These are phyloP conservation scores for Hortaea werneckii DNA, from an alignment of 2,329 filamentous ascomycete genomes.

Conservation along the genomic window DNA sequence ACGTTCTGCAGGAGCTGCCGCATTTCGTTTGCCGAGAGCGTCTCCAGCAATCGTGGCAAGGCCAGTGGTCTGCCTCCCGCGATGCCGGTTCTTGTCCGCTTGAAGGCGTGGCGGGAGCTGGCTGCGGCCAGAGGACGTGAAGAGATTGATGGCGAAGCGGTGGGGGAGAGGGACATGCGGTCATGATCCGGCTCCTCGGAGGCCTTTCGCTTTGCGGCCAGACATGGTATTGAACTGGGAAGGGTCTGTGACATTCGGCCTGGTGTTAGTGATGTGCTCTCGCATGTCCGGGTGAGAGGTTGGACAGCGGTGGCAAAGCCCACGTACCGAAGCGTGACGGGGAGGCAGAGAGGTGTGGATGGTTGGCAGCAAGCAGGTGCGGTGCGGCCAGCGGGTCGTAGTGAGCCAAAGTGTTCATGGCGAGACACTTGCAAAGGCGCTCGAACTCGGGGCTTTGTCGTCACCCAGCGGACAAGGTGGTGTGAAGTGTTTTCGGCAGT, in stretches of 20 bases:
- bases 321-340: constrained; percentile 47
- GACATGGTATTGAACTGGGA: constrained; percentile 30
- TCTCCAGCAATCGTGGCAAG: constrained; percentile 77
- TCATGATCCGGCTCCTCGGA: constrained; percentile 57
- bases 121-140: constrained; percentile 49
- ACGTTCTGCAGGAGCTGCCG: constrained; percentile 80
- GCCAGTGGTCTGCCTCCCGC: constrained; percentile 52
- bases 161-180: constrained; percentile 85
- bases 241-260: constrained; percentile 11
- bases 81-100: constrained; percentile 58
- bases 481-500: too few relatives aligned
- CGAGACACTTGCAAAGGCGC: constrained; percentile 1
- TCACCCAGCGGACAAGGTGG: too few relatives aligned
- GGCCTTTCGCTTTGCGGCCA: constrained; percentile 75
- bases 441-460: too few relatives aligned
- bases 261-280: constrained; percentile 25
- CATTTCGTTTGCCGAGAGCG: constrained; percentile 74
- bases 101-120: constrained; percentile 53
- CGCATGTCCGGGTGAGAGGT: not conserved
- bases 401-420: constrained; percentile 52
- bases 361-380: constrained; percentile 49
- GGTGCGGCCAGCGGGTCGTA: constrained; percentile 49
- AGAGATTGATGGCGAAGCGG: constrained; percentile 66
- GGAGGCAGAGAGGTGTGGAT: constrained; percentile 34
- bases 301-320: constrained; percentile 11